phyloP scores from a whole-genome alignment of 2,329 filamentous ascomycete genomes.

The Penicillium sp. region DNA sequence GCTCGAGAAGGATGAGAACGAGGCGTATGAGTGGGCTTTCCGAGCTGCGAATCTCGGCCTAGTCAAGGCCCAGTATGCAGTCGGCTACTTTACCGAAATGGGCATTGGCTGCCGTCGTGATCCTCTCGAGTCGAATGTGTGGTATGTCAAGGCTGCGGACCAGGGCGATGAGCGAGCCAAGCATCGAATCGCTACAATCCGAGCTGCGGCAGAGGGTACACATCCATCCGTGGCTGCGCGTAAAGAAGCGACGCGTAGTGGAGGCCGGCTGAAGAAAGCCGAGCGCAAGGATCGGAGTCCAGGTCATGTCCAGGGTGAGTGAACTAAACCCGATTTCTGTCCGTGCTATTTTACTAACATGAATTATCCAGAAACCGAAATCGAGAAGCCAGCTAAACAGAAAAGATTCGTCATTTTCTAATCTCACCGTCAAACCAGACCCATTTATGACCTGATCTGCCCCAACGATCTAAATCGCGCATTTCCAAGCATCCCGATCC shows the following conservation, averaged over 20 bases:
- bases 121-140: constrained; percentile 93
- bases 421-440: not conserved
- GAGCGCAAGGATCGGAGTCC: constrained; percentile 1
- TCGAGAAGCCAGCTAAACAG: constrained; percentile 18
- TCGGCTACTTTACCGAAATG: constrained; percentile 98
- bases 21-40: constrained; percentile 94
- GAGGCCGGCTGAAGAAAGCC: constrained; percentile 9
- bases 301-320: constrained; percentile 10
- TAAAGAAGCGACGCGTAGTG: not conserved
- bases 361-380: not conserved
- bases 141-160: constrained; percentile 95
- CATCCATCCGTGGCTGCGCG: constrained; percentile 26
- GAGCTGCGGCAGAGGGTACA: constrained; percentile 68
- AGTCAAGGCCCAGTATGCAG: constrained; percentile 79
- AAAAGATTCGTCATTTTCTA: constrained; percentile 26
- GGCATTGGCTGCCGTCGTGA: constrained; percentile 93
- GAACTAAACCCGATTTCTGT: not conserved
- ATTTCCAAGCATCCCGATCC: not conserved
- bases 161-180: constrained; percentile 86
- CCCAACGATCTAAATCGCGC: not conserved
- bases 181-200: constrained; percentile 80
- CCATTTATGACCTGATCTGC: not conserved
- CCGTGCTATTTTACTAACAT: not conserved
- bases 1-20: constrained; percentile 89
- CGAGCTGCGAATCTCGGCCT: constrained; percentile 73